Evolutionary conservation across 2,329 filamentous ascomycete genomes (phyloP).

Genomic region (Cytospora paraplurivora): DNA sequence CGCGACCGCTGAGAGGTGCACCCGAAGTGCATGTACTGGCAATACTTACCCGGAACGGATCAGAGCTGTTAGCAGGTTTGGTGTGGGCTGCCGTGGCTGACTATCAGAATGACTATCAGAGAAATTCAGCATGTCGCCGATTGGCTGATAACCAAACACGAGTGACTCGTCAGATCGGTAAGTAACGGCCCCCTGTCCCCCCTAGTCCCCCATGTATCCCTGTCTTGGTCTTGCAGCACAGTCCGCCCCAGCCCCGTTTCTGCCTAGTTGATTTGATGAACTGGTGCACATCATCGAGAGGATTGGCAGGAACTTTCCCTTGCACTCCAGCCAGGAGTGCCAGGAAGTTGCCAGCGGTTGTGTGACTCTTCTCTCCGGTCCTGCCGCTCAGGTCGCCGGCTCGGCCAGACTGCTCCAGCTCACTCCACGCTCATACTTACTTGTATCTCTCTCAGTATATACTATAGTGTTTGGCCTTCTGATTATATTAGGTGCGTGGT

Average conservation of each 20-base stretch:
- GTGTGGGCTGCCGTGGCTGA: constrained; percentile 2
- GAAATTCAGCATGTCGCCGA: background rate
- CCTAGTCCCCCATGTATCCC: background rate
- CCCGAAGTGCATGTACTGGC: background rate
- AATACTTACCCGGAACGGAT: background rate
- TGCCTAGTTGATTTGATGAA: constrained; percentile 26
- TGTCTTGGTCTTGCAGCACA: background rate
- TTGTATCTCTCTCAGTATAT: background rate
- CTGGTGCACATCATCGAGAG: constrained; percentile 22
- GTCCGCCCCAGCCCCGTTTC: constrained; percentile 27
- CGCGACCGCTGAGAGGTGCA: background rate
- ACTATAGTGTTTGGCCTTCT: too few relatives aligned
- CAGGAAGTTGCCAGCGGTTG: constrained; percentile 3
- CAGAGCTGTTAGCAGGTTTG: background rate
- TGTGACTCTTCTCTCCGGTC: background rate
- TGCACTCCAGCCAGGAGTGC: too few relatives aligned
- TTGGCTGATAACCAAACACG: constrained; percentile 1
- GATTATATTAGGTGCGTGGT: too few relatives aligned
- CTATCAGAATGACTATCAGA: background rate
- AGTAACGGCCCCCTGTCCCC: background rate
- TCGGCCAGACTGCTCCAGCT: background rate
- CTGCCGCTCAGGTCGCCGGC: background rate
- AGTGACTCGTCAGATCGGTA: background rate
- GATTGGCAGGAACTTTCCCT: constrained; percentile 2
- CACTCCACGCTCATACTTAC: background rate